Evolutionary conservation across 2,329 filamentous ascomycete species (phyloP), one percentile per base, ranked within the genome.

Genomic region (Colletotrichum karsti): DNA sequence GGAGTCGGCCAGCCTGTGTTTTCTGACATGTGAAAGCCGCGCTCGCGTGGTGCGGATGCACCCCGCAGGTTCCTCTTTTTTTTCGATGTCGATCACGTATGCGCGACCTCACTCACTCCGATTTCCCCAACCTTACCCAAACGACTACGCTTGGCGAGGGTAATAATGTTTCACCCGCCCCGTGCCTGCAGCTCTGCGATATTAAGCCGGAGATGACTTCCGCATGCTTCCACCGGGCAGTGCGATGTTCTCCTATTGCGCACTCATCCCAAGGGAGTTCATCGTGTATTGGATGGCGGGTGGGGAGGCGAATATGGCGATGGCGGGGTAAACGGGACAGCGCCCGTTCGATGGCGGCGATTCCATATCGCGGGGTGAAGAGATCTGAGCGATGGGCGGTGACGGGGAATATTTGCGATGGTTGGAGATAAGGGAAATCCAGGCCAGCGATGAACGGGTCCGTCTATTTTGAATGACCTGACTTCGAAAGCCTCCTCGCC

Each of bases 21-120:
- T 65, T 53, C 41, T 67, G 64, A 59, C 65, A 68, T 68, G 65
- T 68, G 65, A 68, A 68, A 68, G 64, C 18, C 37, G 46, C 35
- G 48, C 37, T 53, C 58, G 61, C 65, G 61, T 68, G 65, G 65
- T 59, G 54, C 54, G 46, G 53, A 64, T 50, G 61, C 61, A 68
- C 60, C 65, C 65, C 65, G 61, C 65, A 68, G 54, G 61, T 68
- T 68, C 65, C 65, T 68, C 61, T 65, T 68, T 67, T 64, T 63
- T 57, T 57, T 64, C 42, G 22, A 41, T 28, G 65, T 59, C 65
- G 61, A 65, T 65, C 65, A 59, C 54, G 46, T 65, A 54, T 35
- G 64, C 35, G 44, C 30, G 30, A 13, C 20, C n/a, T 54, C 50
- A 35, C 46, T n/a, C 41, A 46, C 39, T 20, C 41, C n/a, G 18